Evolutionary conservation across 192 early-diverging fungal species (phyloP), one percentile per base, ranked within the genome.

Genomic region (Dispira parvispora): DNA sequence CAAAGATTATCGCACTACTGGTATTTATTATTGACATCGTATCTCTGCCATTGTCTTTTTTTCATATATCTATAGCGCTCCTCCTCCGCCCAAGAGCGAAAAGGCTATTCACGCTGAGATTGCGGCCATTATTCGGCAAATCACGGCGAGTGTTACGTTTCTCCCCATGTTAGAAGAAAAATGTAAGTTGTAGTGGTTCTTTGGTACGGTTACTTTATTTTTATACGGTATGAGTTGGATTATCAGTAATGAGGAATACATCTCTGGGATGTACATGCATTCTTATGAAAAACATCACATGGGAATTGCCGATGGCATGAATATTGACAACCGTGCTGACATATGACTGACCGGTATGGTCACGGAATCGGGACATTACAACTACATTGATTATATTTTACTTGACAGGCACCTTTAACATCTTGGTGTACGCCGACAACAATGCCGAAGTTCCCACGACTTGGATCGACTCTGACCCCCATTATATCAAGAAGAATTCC

Each of bases 101-200:
- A 78, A 81, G 61, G 75, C 88, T 50, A 80, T 88, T 10, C 64
- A 84, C 64, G 32, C 64, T 27, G 89, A 94, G 69, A 90, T 97
- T 60, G 86, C 86, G 64, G 90, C 88, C 3, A 88, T 95, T 42
- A 78, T 98, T 68, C 79, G 92, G 13, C 92, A 98, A 67, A 92
- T 98, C 55, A 89, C 87, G 0, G 86, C 89, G 11, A 85, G 80
- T 65, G 90, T 93, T 16, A 84, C 89, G 13, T 98, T 93, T 71
- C 75, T 98, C 46, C 92, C 95, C 2, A 81, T 87, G 62, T 77
- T 96, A 8, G 84, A 85, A 52, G 88, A 91, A 43, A 86, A 87
- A 61, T 90, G 91, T 88, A 78, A 70, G 74, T 42, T 8, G n/a
- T 25, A 38, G 32, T 38, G 1, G 32, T 38, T 38, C 32, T 38